Evolutionary conservation across 2,329 filamentous ascomycete genomes (phyloP).

Genomic region (Aschersonia sp.): DNA sequence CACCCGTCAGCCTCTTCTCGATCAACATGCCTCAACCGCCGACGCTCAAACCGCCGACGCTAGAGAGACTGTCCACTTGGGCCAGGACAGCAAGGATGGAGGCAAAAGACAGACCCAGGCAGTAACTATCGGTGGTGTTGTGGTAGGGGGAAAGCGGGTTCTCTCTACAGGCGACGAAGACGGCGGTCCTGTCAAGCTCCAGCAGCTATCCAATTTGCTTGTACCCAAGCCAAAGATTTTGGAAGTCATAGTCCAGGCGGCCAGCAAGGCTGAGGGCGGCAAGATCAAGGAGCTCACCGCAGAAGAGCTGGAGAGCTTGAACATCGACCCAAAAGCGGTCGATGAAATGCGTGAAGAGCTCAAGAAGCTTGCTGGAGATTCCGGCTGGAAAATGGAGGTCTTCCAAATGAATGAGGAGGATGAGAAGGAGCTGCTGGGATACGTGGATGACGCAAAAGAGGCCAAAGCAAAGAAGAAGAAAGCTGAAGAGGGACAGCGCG

Average conservation of each 20-base stretch:
- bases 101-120: not conserved
- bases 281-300: constrained; percentile 44
- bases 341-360: constrained; percentile 56
- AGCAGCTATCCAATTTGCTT: constrained; percentile 11
- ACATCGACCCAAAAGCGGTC: constrained; percentile 51
- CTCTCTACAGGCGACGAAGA: constrained; percentile 31
- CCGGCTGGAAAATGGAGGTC: constrained; percentile 69
- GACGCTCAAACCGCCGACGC: constrained; percentile 13
- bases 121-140: constrained; percentile 36
- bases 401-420: constrained; percentile 47
- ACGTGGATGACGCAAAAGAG: constrained; percentile 37
- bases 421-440: constrained; percentile 50
- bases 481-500: not conserved
- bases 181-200: constrained; percentile 30
- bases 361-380: constrained; percentile 51
- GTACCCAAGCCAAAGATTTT: constrained; percentile 9
- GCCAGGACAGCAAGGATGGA: constrained; percentile 5
- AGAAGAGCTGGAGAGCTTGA: constrained; percentile 53
- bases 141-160: constrained; percentile 35
- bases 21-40: constrained; percentile 15
- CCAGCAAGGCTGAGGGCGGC: constrained; percentile 43
- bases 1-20: constrained; percentile 23
- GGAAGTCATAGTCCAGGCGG: constrained; percentile 30
- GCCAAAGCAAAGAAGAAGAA: constrained; percentile 15
- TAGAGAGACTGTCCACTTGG: constrained; percentile 1